phyloP scores from a whole-genome alignment of 768 basidiomycete species.

The Pleurotus citrinopileatus region DNA sequence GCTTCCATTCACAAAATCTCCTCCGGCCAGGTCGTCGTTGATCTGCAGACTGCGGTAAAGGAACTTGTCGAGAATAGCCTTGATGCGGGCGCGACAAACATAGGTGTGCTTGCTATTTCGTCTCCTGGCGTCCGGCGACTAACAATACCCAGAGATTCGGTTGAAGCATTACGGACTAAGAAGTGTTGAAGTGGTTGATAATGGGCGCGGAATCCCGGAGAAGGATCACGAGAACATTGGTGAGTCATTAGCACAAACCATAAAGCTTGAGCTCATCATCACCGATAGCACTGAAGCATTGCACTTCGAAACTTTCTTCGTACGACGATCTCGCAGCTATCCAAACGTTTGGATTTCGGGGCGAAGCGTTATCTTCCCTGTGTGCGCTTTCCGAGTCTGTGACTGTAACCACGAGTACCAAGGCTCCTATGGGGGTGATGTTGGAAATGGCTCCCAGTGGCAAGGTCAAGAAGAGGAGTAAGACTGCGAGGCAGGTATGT shows the following conservation, averaged over 20 bases:
- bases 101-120: constrained; percentile 52
- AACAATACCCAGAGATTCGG: constrained; percentile 62
- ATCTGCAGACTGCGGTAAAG: constrained; percentile 91
- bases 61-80: constrained; percentile 96
- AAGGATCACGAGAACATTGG: constrained; percentile 79
- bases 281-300: constrained; percentile 61
- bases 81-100: constrained; percentile 84
- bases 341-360: constrained; percentile 89
- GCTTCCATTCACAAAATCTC: constrained; percentile 85
- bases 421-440: constrained; percentile 74
- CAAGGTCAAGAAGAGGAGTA: constrained; percentile 50
- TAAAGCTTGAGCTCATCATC: neutral
- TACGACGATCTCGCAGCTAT: constrained; percentile 74
- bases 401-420: constrained; percentile 70
- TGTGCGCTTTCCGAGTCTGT: constrained; percentile 80
- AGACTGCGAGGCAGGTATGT: constrained; percentile 75
- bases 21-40: constrained; percentile 92
- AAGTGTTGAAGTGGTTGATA: constrained; percentile 86
- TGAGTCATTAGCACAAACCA: constrained; percentile 39
- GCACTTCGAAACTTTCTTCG: constrained; percentile 86
- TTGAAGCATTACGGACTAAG: constrained; percentile 87
- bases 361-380: constrained; percentile 92
- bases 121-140: neutral
- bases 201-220: constrained; percentile 82
- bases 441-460: constrained; percentile 75